Conservation (phyloP, 2,329 filamentous ascomycete genomes). For the Cladosporium sp. region DNA sequence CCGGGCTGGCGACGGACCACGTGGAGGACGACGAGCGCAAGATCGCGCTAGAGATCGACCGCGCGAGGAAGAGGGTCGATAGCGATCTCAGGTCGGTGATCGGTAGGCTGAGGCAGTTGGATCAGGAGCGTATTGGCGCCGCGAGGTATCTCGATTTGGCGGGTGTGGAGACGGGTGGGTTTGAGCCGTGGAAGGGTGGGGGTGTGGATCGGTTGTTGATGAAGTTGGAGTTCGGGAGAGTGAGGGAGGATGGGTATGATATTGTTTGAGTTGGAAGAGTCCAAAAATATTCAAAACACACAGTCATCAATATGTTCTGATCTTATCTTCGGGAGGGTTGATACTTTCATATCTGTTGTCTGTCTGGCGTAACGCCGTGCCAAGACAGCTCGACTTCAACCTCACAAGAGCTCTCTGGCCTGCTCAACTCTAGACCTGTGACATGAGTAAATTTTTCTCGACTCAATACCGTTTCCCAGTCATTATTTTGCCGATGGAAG, state of each 20-base stretch:
- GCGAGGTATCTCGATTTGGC: conserved; percentile 21
- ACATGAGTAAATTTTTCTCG: too few species aligned
- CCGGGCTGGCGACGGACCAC: conserved; percentile 56
- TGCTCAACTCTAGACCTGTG: too few species aligned
- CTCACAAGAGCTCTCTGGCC: too few species aligned
- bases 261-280: conserved; percentile 5
- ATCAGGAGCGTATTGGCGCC: conserved; percentile 42
- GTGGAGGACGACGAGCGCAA: conserved; percentile 65
- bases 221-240: conserved; percentile 68
- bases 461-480: too few species aligned
- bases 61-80: conserved; percentile 60
- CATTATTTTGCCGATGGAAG: too few species aligned
- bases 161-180: conserved; percentile 36
- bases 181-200: conserved; percentile 65
- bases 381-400: too few species aligned
- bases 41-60: conserved; percentile 57
- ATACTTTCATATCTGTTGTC: too few species aligned
- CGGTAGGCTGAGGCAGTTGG: conserved; percentile 52
- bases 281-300: not conserved
- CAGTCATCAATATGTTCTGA: not conserved
- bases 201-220: conserved; percentile 81
- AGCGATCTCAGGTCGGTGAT: conserved; percentile 58
- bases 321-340: not conserved
- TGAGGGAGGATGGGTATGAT: conserved; percentile 15
- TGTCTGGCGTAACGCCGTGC: too few species aligned